These are phyloP conservation scores for Colletotrichum noveboracense DNA, from an alignment of 2,329 filamentous ascomycete species.

Conservation along the genomic window DNA sequence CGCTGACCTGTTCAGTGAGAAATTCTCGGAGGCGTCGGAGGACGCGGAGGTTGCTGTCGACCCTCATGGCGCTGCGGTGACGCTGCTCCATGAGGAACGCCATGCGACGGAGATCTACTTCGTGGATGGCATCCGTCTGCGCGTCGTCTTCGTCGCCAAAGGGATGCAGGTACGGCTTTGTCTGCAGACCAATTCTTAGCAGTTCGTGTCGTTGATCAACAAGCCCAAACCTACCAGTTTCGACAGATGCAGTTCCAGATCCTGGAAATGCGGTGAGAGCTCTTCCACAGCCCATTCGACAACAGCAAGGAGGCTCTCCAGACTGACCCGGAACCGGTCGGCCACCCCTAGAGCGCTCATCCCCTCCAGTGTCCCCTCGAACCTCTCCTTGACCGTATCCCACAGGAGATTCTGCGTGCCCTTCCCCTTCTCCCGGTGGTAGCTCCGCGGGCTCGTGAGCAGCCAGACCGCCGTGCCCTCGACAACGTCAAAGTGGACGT, in stretches of 20 bases:
- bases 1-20: neutral
- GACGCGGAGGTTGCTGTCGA: constrained; percentile 5
- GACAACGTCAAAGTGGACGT: neutral
- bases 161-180: constrained; percentile 1
- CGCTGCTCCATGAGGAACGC: constrained; percentile 7
- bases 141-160: neutral
- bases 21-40: neutral
- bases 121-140: neutral
- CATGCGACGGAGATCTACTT: constrained; percentile 1
- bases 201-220: neutral
- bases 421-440: neutral
- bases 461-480: constrained; percentile 12
- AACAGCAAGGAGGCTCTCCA: neutral
- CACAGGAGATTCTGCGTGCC: constrained; percentile 5
- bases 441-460: neutral
- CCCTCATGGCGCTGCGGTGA: neutral
- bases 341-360: neutral
- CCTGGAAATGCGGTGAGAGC: neutral
- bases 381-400: neutral
- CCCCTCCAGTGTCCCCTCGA: neutral
- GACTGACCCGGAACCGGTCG: neutral
- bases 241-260: neutral
- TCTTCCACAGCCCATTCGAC: neutral
- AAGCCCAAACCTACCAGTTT: neutral
- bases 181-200: neutral